Conservation (phyloP, 768 basidiomycete species). For the Pisolithus orientalis region DNA sequence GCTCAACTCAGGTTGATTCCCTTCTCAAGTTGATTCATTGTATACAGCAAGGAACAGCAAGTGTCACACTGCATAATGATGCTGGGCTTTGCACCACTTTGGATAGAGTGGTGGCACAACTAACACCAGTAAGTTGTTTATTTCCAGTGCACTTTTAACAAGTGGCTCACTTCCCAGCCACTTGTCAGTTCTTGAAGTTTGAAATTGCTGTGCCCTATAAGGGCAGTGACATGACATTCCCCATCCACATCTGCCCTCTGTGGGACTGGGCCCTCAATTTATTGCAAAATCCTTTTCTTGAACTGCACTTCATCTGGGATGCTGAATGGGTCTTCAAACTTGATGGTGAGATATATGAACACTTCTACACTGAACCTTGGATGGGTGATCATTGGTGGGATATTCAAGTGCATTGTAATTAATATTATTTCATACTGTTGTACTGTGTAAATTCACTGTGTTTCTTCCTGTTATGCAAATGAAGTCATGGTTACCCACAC, state of each 20-base stretch:
- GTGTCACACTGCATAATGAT: no score
- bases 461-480: background rate
- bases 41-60: no score
- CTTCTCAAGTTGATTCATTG: no score
- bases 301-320: constrained; percentile 25
- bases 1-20: no score
- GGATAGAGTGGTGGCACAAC: no score
- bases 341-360: constrained; percentile 19
- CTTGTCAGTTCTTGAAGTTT: background rate
- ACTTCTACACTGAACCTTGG: constrained; percentile 32
- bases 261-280: constrained; percentile 7
- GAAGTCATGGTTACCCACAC: background rate
- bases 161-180: no score
- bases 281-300: constrained; percentile 1
- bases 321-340: constrained; percentile 23
- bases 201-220: background rate
- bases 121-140: no score
- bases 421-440: background rate
- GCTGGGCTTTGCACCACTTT: no score
- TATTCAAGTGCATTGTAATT: constrained; percentile 23
- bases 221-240: background rate
- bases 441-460: no score
- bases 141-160: no score
- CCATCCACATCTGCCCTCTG: background rate
- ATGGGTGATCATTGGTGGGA: constrained; percentile 31